Percentiles rank a stretch among this genome's conserved stretches.
Evolutionary conservation across 176 grass and related monocot genomes (phyloP).

Genomic region (Cymbopogon citratus): DNA sequence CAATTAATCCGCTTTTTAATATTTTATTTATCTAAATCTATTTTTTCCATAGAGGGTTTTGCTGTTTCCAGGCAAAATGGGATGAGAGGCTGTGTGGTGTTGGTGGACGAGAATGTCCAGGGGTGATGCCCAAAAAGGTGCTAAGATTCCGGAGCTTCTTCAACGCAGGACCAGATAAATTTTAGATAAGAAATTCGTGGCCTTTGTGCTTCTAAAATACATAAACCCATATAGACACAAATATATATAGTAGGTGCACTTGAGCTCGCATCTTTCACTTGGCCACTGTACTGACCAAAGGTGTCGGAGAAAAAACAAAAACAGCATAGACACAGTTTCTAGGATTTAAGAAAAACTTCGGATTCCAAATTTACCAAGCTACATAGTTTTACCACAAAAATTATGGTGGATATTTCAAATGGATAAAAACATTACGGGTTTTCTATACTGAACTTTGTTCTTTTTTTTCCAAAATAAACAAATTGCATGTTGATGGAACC

Average conservation of each 20-base stretch:
- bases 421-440: background rate
- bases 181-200: constrained; percentile 68
- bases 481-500: too few species aligned
- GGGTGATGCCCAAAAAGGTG: constrained; percentile 39
- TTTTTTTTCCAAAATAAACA: too few species aligned
- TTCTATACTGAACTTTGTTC: background rate
- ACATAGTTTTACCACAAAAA: background rate
- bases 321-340: background rate
- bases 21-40: background rate
- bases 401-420: background rate
- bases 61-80: background rate
- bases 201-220: constrained; percentile 10
- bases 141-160: constrained; percentile 33
- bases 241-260: background rate
- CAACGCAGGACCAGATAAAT: constrained; percentile 40
- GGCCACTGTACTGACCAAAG: background rate
- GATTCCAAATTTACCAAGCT: background rate
- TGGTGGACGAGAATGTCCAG: constrained; percentile 50
- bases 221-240: background rate
- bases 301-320: background rate
- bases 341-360: background rate
- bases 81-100: constrained; percentile 24
- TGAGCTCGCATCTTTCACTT: background rate
- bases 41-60: constrained; percentile 1
- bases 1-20: constrained; percentile 29